Conservation (phyloP, 208 protist genomes). For the Porcisia hertigi region DNA sequence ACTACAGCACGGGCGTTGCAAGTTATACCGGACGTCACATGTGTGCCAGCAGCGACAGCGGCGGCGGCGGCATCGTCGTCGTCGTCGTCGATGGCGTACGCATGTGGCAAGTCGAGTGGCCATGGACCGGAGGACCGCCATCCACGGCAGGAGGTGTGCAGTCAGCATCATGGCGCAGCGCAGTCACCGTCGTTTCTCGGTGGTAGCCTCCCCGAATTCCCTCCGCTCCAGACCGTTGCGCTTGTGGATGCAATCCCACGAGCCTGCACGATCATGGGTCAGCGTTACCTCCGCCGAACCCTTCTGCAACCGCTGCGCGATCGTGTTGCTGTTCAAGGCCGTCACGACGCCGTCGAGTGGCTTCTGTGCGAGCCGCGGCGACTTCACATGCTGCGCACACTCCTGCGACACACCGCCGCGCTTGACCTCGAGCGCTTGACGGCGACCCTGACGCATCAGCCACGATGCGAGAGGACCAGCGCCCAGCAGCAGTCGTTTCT, state of each 20-base stretch:
- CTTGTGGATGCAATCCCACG: slow-evolving; percentile 69
- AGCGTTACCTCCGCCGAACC: slow-evolving; percentile 67
- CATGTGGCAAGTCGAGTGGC: neutral
- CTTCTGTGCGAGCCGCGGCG: slow-evolving; percentile 47
- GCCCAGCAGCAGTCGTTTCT: slow-evolving; percentile 22
- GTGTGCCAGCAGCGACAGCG: slow-evolving; percentile 1
- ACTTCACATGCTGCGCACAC: slow-evolving; percentile 22
- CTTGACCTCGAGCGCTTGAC: slow-evolving; percentile 48
- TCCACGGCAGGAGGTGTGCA: neutral
- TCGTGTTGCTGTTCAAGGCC: slow-evolving; percentile 51
- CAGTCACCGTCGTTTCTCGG: neutral
- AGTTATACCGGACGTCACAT: slow-evolving; percentile 37
- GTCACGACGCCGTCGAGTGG: slow-evolving; percentile 79
- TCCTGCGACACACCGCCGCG: slow-evolving; percentile 26
- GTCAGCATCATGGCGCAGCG: neutral
- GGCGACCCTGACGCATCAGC: slow-evolving; percentile 32
- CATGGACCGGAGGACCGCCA: neutral
- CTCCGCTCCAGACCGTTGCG: slow-evolving; percentile 22
- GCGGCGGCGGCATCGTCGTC: too few relatives aligned
- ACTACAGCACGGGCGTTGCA: slow-evolving; percentile 65
- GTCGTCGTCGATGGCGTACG: neutral
- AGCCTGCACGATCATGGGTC: slow-evolving; percentile 71
- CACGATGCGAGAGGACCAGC: slow-evolving; percentile 9
- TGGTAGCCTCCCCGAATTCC: neutral
- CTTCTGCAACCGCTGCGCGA: slow-evolving; percentile 82